Evolutionary conservation across 306 rosid species (phyloP).

Genomic region (Trifolium pratense): DNA sequence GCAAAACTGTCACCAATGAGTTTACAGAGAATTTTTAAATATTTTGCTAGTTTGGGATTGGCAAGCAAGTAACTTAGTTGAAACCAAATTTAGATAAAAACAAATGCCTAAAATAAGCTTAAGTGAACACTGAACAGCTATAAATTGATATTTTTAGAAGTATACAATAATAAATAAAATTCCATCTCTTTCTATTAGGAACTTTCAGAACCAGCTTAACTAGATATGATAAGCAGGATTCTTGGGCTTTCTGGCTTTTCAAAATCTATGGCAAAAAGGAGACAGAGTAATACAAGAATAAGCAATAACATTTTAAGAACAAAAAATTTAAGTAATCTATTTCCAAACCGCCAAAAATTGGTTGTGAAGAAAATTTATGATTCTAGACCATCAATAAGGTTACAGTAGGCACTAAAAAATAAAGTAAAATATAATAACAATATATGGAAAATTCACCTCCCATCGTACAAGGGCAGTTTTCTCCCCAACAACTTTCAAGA

Average conservation of each 20-base stretch:
- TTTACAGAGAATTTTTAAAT: slow-evolving; percentile 24
- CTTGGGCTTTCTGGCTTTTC: slow-evolving; percentile 20
- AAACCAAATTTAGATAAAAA: slow-evolving; percentile 12
- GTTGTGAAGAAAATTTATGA: slow-evolving; percentile 9
- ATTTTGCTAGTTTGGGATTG: slow-evolving; percentile 8
- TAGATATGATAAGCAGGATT: slow-evolving; percentile 6
- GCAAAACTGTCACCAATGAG: slow-evolving; percentile 22
- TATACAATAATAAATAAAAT: slow-evolving; percentile 15
- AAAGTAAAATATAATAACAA: slow-evolving; percentile 16
- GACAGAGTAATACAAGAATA: slow-evolving; percentile 32
- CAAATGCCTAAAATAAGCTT: not conserved
- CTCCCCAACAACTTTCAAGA: slow-evolving; percentile 68
- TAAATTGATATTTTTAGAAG: slow-evolving; percentile 5
- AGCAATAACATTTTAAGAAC: slow-evolving; percentile 10
- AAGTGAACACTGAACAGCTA: slow-evolving; percentile 5
- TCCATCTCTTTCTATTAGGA: slow-evolving; percentile 9
- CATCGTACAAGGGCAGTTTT: slow-evolving; percentile 88
- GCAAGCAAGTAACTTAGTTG: slow-evolving; percentile 27
- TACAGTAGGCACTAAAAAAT: slow-evolving; percentile 24
- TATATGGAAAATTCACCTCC: slow-evolving; percentile 68
- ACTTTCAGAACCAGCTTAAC: slow-evolving; percentile 32
- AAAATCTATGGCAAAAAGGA: slow-evolving; percentile 23
- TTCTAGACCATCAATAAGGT: slow-evolving; percentile 15
- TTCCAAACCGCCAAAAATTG: slow-evolving; percentile 15
- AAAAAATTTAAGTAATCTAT: not conserved